Base-by-base conservation (phyloP, 352 stramenopile species). In the Phytophthora cactorum region DNA sequence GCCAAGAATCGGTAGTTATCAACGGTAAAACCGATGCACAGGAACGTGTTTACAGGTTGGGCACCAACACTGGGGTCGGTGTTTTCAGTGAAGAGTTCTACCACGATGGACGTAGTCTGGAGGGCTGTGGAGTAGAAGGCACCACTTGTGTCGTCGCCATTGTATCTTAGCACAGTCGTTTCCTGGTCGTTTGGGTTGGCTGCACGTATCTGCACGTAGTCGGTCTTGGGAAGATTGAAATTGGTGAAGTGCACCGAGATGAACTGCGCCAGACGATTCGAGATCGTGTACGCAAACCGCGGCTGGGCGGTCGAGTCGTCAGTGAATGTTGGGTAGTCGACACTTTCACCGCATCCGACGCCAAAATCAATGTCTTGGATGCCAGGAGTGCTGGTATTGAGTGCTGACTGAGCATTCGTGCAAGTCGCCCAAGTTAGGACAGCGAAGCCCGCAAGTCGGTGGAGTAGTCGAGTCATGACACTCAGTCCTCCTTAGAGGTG, bases 221-320 rank as follows among this genome's bases (percentile, higher is more conserved):
- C 84, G 39, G 70, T 73, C 27, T 71, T 51, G 1, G 82, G 84
- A 0, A 92, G 64, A 55, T 91, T 84, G 58, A 94, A 90, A 39
- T 76, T 52, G 2, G 67, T 68, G 47, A 93, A 90, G 63, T 92
- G 78, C 25, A 93, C 43, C 22, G 79, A 69, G 51, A 90, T 65
- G 32, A 92, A 91, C 28, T 83, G 52, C 1, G 82, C 85, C 29
- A 75, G 32, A 3, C 66, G 52, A 53, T 87, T 82, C 25, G 69
- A 68, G 54, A 90, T 63, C 41, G 58, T 63, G 64, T 66, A 81
- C 28, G 63, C 59, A 45, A 81, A 82, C 43, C 51, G 59, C 17
- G 74, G 77, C n/a, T 81, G 63, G 1, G 47, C 12, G 8, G 34
- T 59, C 10, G 53, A 67, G 4, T 53, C 52, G 17, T 52, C 57